Conservation (phyloP, 164 flowering plant species). For the Hamamelis virginiana region DNA sequence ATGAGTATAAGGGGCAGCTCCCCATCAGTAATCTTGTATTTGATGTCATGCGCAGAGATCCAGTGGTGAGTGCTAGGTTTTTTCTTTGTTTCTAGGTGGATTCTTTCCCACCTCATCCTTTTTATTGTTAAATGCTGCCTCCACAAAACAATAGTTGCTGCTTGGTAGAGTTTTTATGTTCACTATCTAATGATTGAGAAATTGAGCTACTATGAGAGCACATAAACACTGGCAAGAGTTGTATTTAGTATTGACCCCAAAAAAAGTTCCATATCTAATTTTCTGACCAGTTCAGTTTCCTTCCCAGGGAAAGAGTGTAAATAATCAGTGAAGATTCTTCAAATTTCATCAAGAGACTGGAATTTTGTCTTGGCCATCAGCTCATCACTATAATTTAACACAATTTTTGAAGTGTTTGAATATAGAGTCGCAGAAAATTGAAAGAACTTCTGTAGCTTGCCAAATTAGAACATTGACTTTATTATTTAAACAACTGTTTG, state of each 20-base stretch:
- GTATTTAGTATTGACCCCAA: not conserved
- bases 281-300: not conserved
- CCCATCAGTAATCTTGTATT: no score
- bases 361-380: not conserved
- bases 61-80: not conserved
- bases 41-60: not conserved
- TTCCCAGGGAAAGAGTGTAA: not conserved
- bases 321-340: not conserved
- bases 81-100: not conserved
- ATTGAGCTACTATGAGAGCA: not conserved
- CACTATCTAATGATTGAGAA: not conserved
- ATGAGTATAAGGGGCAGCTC: no score
- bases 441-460: no score
- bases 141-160: not conserved
- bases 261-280: not conserved
- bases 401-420: no score
- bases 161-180: not conserved
- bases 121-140: not conserved
- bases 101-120: not conserved
- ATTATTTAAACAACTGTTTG: no score
- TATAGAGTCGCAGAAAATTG: no score
- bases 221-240: no score
- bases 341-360: no score
- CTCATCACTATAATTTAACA: not conserved
- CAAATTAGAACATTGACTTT: no score